Evolutionary conservation across 169 alveolate species (phyloP).

Genomic region (Neospora caninum): DNA sequence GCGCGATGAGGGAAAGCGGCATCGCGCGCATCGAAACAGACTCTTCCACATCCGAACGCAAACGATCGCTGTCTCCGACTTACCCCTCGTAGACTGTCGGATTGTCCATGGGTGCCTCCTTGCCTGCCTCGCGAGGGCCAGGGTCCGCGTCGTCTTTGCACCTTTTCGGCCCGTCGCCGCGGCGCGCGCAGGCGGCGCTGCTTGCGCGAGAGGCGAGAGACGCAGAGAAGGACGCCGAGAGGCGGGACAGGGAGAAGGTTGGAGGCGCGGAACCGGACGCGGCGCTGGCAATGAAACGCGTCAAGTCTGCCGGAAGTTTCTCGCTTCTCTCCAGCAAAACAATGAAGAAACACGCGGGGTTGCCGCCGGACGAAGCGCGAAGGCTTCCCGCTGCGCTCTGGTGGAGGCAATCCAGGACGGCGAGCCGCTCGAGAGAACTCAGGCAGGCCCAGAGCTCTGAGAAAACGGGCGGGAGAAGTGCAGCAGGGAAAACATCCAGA

Average conservation of each 20-base stretch:
- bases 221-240: not conserved
- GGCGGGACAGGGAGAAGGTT: too few species aligned
- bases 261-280: not conserved
- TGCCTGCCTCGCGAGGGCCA: not conserved
- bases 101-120: not conserved
- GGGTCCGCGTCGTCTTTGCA: not conserved
- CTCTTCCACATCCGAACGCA: not conserved
- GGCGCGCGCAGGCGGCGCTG: not conserved
- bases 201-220: not conserved
- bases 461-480: not conserved
- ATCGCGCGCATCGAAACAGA: too few species aligned
- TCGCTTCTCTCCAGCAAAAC: not conserved
- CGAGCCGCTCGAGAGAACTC: not conserved
- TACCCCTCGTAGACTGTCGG: not conserved
- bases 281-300: not conserved
- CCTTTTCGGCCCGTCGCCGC: not conserved
- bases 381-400: not conserved
- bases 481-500: not conserved
- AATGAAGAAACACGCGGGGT: not conserved
- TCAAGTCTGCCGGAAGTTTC: not conserved
- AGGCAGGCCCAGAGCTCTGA: conserved; percentile 6
- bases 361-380: not conserved
- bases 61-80: not conserved
- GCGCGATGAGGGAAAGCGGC: too few species aligned
- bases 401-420: conserved; percentile 2